Base-by-base conservation (phyloP, 306 rosid species). In the Prunus salicina region DNA sequence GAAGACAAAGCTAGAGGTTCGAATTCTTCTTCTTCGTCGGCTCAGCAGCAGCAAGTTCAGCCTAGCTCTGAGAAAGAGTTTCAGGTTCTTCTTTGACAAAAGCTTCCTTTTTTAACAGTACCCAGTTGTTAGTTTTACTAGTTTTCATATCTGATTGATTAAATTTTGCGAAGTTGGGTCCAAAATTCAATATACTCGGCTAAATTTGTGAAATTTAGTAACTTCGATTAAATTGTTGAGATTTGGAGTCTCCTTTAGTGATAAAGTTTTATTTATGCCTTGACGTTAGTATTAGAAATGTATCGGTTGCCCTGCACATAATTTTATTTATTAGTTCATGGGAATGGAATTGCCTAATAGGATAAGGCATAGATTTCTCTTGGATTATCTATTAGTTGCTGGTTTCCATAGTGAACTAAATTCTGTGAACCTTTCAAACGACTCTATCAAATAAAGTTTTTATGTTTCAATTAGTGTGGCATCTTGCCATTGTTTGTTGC, bases 1-100 rank as follows among this genome's bases (percentile, higher is more conserved):
- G 92, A 89, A 81, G 95, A 90, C 28, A 86, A 89, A 87, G 88
- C 90, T 22, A 83, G 76, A 83, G 83, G 69, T 8, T 71, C 81
- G 15, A 30, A n/a, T 12, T 69, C 85, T 18, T 71, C 79, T 51
- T 74, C 72, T 67, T 62, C 96, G 81, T 79, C 91, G 22, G 47
- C 77, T 84, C 86, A 82, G 78, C 82, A 67, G 53, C 83, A 58
- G 24, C 77, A 71, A 77, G 81, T 81, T 81, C 93, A 83, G 76
- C 81, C 82, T 83, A 82, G 47, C 74, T 81, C 91, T 12, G 84
- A 61, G 65, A 57, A 76, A 60, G 86, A 84, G 65, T 74, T 78
- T 20, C 86, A 88, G 97, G 97, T 92, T 80, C 60, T 52, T 79
- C 73, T 76, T 82, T 77, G 8, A 34, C 64, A 27, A 18, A 49